Base-by-base conservation (phyloP, 495 filamentous ascomycete genomes). In the Hypoxylon rickii region DNA sequence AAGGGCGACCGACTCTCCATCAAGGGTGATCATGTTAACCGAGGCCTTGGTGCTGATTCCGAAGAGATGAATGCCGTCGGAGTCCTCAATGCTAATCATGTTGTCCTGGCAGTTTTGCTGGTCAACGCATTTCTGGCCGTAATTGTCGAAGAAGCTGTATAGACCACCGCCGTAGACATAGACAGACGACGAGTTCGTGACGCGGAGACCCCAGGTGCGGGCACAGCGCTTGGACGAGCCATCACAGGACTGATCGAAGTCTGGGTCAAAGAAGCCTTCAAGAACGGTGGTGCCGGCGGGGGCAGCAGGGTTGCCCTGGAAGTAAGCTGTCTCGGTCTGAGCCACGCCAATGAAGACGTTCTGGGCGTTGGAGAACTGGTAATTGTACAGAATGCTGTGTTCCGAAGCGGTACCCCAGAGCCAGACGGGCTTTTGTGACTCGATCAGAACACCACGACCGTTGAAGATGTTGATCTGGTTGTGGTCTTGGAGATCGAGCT, bases 301-400 rank as follows among this genome's bases (percentile, higher is more conserved):
- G 1, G 90, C 83, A 55, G 82, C 78, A 0, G 93, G 92, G 77
- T 96, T 96, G 64, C 83, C 79, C 72, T 95, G 90, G 77, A 86
- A 92, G 76, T 97, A 96, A 10, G 92, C 89, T 1, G 93, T 96
- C 70, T 97, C 93, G 15, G 90, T 86, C 73, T 97, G 93, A 61
- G 96, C 93, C 31, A 89, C 73, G 2, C 83, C 87, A 76, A 93
- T 88, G 73, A 89, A 96, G 57, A 96, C 76, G 68, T 93, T 88
- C 67, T 86, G 76, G 1, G 92, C 89, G 57, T 87, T 86, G 56
- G 81, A 74, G 65, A 97, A 74, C 69, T 96, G 87, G 74, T 95
- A 96, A 71, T 83, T 82, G 83, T 96, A 96, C 8, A 97, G 76
- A 59, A 89, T 85, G 65, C 83, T 88, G 76, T 97, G 93, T 75